Conservation (phyloP, 805 yeast species). For the Ogataea polymorpha region DNA sequence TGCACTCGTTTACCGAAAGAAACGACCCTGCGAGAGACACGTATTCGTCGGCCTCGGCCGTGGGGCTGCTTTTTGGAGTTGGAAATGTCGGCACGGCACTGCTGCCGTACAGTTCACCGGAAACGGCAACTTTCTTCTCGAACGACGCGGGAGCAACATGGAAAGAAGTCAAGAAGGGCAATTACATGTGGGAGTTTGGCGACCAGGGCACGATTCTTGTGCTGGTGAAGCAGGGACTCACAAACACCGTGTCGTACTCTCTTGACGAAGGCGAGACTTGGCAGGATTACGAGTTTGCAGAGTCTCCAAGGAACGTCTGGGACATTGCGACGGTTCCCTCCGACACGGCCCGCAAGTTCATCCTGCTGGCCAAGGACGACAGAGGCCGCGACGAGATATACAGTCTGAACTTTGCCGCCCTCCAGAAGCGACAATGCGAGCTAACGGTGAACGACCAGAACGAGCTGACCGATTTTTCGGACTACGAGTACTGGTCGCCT, state of each 20-base stretch:
- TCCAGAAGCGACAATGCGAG: slow-evolving; percentile 53
- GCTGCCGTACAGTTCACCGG: slow-evolving; percentile 36
- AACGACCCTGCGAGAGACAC: slow-evolving; percentile 73
- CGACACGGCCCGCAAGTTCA: slow-evolving; percentile 80
- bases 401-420: slow-evolving; percentile 55
- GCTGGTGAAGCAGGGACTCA: slow-evolving; percentile 55
- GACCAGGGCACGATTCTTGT: slow-evolving; percentile 89
- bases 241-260: slow-evolving; percentile 63
- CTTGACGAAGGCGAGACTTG: slow-evolving; percentile 79
- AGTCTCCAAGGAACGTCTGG: slow-evolving; percentile 49
- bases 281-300: slow-evolving; percentile 62
- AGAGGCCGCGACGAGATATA: slow-evolving; percentile 32
- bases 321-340: slow-evolving; percentile 90
- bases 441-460: slow-evolving; percentile 38
- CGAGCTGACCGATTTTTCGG: slow-evolving; percentile 37
- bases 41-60: slow-evolving; percentile 82
- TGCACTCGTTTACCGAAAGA: slow-evolving; percentile 91
- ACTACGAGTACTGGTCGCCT: slow-evolving; percentile 65
- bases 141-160: slow-evolving; percentile 91
- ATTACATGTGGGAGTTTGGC: slow-evolving; percentile 92
- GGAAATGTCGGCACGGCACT: slow-evolving; percentile 82
- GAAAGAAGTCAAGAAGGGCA: slow-evolving; percentile 73
- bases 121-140: slow-evolving; percentile 68
- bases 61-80: slow-evolving; percentile 86
- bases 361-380: slow-evolving; percentile 55